Evolutionary conservation across 2,329 filamentous ascomycete genomes (phyloP).

Genomic region (Lasiodiplodia citricola): DNA sequence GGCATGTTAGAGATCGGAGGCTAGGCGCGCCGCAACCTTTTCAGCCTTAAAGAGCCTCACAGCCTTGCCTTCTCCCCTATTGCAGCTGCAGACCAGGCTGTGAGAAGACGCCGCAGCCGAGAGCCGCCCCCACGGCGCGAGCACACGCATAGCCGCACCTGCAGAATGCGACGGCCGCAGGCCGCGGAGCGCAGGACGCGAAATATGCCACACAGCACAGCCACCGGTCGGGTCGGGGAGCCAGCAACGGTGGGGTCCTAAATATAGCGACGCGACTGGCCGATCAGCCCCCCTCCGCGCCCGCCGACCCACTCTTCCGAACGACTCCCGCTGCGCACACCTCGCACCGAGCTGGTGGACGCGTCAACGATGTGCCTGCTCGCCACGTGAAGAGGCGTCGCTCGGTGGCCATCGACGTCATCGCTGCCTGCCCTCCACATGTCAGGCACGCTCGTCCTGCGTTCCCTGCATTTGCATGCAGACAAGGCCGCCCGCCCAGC

Average conservation of each 20-base stretch:
- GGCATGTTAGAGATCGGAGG: neutral
- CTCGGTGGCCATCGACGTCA: neutral
- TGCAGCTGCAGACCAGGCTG: slow-evolving; percentile 18
- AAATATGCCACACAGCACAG: slow-evolving; percentile 17
- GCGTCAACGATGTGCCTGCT: slow-evolving; percentile 13
- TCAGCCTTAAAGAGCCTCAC: slow-evolving; percentile 11
- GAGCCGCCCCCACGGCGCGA: slow-evolving; percentile 7
- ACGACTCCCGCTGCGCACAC: neutral
- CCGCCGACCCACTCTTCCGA: neutral
- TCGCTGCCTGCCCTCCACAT: neutral
- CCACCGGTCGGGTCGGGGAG: neutral
- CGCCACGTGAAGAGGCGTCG: slow-evolving; percentile 10
- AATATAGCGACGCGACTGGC: slow-evolving; percentile 10
- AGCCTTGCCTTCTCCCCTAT: neutral
- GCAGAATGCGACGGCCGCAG: slow-evolving; percentile 4
- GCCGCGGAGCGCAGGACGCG: neutral
- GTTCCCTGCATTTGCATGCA: slow-evolving; percentile 11
- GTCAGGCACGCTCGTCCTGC: neutral
- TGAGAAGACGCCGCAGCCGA: neutral
- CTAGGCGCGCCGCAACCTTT: neutral
- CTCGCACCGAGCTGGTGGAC: neutral
- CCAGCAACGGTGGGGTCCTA: slow-evolving; percentile 5
- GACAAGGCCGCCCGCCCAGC: slow-evolving; percentile 2
- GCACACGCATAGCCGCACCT: neutral
- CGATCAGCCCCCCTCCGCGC: neutral